Evolutionary conservation across 1,139 yeast genomes (phyloP).

Genomic region (Yamadazyma sp.): DNA sequence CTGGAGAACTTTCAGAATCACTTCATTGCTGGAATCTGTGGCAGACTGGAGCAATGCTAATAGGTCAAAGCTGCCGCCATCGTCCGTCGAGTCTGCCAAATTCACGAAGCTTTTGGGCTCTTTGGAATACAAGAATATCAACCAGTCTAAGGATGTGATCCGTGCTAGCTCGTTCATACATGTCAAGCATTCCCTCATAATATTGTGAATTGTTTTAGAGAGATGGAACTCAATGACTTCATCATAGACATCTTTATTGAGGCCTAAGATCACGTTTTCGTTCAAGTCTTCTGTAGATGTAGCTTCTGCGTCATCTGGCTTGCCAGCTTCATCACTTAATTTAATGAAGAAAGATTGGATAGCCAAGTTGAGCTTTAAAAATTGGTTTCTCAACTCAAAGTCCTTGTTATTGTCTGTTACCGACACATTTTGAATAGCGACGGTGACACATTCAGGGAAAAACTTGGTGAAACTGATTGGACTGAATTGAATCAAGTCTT

Average conservation of each 20-base stretch:
- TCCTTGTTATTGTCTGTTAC: slow-evolving; percentile 40
- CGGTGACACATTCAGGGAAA: slow-evolving; percentile 45
- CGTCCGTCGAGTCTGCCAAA: slow-evolving; percentile 17
- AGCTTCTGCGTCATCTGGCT: slow-evolving; percentile 3
- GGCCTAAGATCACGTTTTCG: slow-evolving; percentile 27
- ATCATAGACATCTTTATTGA: slow-evolving; percentile 40
- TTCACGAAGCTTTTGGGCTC: slow-evolving; percentile 63
- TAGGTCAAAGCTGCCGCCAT: slow-evolving; percentile 55
- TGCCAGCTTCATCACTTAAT: slow-evolving; percentile 22
- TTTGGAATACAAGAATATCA: slow-evolving; percentile 75
- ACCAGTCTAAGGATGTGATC: slow-evolving; percentile 88
- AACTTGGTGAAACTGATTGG: slow-evolving; percentile 73
- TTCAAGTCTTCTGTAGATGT: slow-evolving; percentile 10
- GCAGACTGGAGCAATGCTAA: slow-evolving; percentile 78
- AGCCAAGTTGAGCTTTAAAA: slow-evolving; percentile 35
- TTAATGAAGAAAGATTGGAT: slow-evolving; percentile 35
- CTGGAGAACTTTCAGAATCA: slow-evolving; percentile 74
- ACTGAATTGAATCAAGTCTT: slow-evolving; percentile 68
- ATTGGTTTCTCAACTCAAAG: slow-evolving; percentile 37
- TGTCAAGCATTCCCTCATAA: slow-evolving; percentile 38
- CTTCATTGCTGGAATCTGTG: slow-evolving; percentile 83
- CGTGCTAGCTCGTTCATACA: slow-evolving; percentile 70
- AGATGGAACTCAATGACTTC: slow-evolving; percentile 43
- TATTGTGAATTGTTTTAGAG: slow-evolving; percentile 32
- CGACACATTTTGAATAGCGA: slow-evolving; percentile 39